These are phyloP conservation scores for Vaccinium macrocarpon DNA, from an alignment of 148 eudicot genomes.

Conservation along the genomic window DNA sequence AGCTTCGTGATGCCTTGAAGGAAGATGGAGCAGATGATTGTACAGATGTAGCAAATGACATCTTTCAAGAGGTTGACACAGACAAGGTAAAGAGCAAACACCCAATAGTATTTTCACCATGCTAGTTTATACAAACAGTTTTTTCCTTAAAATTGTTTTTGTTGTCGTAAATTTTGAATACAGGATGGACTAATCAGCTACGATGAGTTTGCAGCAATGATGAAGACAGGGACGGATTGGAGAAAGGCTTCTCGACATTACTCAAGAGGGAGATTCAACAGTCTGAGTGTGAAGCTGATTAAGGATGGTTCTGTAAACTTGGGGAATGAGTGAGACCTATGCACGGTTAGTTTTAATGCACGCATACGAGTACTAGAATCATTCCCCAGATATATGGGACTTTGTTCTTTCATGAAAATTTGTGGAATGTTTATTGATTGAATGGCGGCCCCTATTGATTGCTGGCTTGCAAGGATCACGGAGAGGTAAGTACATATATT, in stretches of 20 bases:
- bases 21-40: slow-evolving; percentile 77
- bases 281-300: slow-evolving; percentile 77
- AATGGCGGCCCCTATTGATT: slow-evolving; percentile 25
- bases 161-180: slow-evolving; percentile 9
- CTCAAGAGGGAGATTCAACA: slow-evolving; percentile 94
- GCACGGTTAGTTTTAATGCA: slow-evolving; percentile 22
- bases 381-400: slow-evolving; percentile 40
- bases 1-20: slow-evolving; percentile 78
- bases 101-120: not conserved
- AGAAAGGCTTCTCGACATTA: slow-evolving; percentile 95
- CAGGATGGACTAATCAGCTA: slow-evolving; percentile 93
- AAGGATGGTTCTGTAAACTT: slow-evolving; percentile 83
- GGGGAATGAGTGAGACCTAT: slow-evolving; percentile 48
- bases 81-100: slow-evolving; percentile 63
- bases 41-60: slow-evolving; percentile 72
- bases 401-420: slow-evolving; percentile 35
- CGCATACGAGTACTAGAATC: slow-evolving; percentile 25
- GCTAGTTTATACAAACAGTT: not conserved
- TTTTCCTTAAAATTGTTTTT: not conserved
- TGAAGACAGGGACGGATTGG: slow-evolving; percentile 98
- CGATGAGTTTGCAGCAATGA: slow-evolving; percentile 92
- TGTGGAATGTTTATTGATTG: slow-evolving; percentile 26
- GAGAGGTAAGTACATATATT: slow-evolving; percentile 26
- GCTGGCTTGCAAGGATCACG: slow-evolving; percentile 31
- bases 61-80: slow-evolving; percentile 90